Evolutionary conservation across 495 filamentous ascomycete genomes (phyloP).

Genomic region (Astrothelium macrocarpum): DNA sequence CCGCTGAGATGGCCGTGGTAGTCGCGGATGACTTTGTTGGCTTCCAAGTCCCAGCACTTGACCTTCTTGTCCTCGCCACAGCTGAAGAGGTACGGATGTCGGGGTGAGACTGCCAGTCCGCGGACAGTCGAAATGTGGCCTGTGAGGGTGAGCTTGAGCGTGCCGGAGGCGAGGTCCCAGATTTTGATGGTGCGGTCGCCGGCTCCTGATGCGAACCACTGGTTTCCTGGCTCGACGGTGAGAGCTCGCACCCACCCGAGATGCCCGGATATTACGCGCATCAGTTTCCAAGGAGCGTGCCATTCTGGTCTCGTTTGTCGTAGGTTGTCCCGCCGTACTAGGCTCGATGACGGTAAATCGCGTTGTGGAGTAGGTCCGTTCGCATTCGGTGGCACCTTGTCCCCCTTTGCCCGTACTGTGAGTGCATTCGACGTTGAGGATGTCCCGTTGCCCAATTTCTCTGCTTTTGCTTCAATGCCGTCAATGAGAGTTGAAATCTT

Average conservation of each 20-base stretch:
- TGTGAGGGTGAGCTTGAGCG: conserved; percentile 75
- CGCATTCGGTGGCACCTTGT: conserved; percentile 34
- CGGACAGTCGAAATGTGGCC: conserved; percentile 96
- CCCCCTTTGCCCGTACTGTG: conserved; percentile 36
- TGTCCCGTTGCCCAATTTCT: conserved; percentile 29
- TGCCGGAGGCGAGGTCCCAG: conserved; percentile 87
- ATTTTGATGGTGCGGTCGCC: conserved; percentile 98
- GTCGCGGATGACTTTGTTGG: conserved; percentile 96
- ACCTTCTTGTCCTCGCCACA: conserved; percentile 99
- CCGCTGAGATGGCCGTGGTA: conserved; percentile 97
- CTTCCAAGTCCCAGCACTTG: conserved; percentile 98
- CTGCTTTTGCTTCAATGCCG: conserved; percentile 42
- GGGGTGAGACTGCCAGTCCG: conserved; percentile 81
- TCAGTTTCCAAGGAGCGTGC: conserved; percentile 97
- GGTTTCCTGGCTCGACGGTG: conserved; percentile 88
- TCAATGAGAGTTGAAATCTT: conserved; percentile 62
- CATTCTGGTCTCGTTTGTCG: conserved; percentile 77
- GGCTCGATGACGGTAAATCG: conserved; percentile 45
- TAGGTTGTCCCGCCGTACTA: conserved; percentile 58
- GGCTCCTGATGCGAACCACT: conserved; percentile 95
- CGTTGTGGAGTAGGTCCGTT: conserved; percentile 40
- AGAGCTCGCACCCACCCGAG: conserved; percentile 89
- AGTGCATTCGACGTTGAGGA: conserved; percentile 47
- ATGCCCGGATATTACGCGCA: conserved; percentile 94
- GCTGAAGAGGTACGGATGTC: conserved; percentile 95